Percentiles rank a stretch among this genome's conserved stretches.
These are phyloP conservation scores for Nemania sp. DNA, from an alignment of 2,329 filamentous ascomycete genomes.

Conservation along the genomic window DNA sequence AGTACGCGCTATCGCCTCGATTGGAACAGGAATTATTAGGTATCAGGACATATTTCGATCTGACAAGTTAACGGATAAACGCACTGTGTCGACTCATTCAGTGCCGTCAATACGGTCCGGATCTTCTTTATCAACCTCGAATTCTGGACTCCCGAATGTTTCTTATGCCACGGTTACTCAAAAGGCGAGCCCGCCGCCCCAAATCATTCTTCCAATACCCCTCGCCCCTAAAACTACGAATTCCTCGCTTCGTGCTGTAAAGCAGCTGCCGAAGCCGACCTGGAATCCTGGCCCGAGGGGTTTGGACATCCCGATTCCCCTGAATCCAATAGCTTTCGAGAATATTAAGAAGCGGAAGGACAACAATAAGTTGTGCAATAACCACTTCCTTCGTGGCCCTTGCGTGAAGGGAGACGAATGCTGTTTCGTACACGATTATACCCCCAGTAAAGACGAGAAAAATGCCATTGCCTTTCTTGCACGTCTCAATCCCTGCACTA, in stretches of 20 bases:
- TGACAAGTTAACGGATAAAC: conserved; percentile 54
- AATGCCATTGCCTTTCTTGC: conserved; percentile 60
- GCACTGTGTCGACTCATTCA: conserved; percentile 29
- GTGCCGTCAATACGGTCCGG: conserved; percentile 32
- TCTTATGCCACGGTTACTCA: conserved; percentile 51
- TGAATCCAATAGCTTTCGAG: conserved; percentile 54
- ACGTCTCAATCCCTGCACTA: conserved; percentile 61
- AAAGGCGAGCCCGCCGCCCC: conserved; percentile 49
- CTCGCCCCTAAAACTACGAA: conserved; percentile 42
- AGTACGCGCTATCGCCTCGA: conserved; percentile 54
- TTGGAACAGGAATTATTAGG: conserved; percentile 52
- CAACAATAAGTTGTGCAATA: conserved; percentile 64
- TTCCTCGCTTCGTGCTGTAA: conserved; percentile 28
- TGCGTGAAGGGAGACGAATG: conserved; percentile 61
- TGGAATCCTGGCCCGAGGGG: conserved; percentile 62
- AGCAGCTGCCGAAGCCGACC: conserved; percentile 41
- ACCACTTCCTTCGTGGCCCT: conserved; percentile 62
- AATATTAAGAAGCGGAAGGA: conserved; percentile 60
- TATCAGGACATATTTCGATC: conserved; percentile 58
- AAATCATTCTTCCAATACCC: conserved; percentile 47
- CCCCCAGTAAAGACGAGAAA: conserved; percentile 57
- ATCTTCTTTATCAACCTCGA: conserved; percentile 34
- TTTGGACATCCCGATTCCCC: conserved; percentile 55
- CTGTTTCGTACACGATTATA: conserved; percentile 61
- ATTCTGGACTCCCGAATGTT: conserved; percentile 22